A percentile compares a stretch with the other conserved stretches of the same genome.
phyloP scores from a whole-genome alignment of 129 eudicot genomes.

The Sambucus nigra region DNA sequence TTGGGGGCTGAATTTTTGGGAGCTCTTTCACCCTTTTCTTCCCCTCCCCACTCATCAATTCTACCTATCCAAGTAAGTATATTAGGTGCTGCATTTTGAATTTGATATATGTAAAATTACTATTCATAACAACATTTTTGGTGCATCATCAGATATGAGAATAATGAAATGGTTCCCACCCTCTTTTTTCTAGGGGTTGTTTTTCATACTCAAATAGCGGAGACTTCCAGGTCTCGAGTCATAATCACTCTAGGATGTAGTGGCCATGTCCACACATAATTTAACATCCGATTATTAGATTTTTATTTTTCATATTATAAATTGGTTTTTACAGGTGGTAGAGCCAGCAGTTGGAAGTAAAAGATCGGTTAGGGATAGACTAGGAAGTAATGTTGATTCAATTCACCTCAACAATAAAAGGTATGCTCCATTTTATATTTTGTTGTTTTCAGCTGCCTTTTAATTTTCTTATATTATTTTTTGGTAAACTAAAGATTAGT shows the following conservation, averaged over 20 bases:
- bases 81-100: too few relatives aligned
- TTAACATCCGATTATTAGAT: background rate
- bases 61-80: too few relatives aligned
- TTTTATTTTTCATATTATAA: background rate
- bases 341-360: constrained; percentile 49
- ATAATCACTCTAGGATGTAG: constrained; percentile 79
- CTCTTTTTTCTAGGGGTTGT: constrained; percentile 30
- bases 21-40: too few relatives aligned
- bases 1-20: too few relatives aligned
- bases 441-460: background rate
- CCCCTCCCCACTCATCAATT: too few relatives aligned
- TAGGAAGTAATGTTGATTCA: constrained; percentile 47
- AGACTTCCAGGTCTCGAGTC: constrained; percentile 51
- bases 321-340: constrained; percentile 49
- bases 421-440: constrained; percentile 17
- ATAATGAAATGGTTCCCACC: too few relatives aligned
- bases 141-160: too few relatives aligned
- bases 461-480: too few relatives aligned
- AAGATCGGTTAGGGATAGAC: constrained; percentile 66
- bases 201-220: constrained; percentile 37
- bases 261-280: constrained; percentile 47
- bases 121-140: too few relatives aligned
- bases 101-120: too few relatives aligned
- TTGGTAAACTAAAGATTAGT: background rate
- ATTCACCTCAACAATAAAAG: constrained; percentile 33